Evolutionary conservation across 495 filamentous ascomycete genomes (phyloP).

Genomic region (Neurospora pannonica): DNA sequence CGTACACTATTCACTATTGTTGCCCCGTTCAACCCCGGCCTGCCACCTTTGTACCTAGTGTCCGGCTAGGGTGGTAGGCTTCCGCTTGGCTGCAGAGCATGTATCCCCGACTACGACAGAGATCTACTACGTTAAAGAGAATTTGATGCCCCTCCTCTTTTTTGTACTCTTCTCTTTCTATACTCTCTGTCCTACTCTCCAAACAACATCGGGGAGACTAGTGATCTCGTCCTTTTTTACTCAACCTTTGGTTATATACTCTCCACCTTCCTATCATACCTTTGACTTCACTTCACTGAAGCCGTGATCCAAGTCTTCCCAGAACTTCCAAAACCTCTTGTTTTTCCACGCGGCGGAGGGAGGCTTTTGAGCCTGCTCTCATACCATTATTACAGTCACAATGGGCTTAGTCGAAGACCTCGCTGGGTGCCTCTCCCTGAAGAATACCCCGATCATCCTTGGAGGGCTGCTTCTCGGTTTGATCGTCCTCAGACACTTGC

Average conservation of each 20-base stretch:
- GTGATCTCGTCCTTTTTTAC: background rate
- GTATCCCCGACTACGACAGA: background rate
- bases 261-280: background rate
- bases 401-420: conserved; percentile 34
- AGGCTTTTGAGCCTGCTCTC: background rate
- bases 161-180: background rate
- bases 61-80: background rate
- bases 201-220: background rate
- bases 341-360: background rate
- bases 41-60: background rate
- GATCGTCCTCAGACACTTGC: conserved; percentile 18
- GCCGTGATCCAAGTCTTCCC: background rate
- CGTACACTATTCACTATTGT: background rate
- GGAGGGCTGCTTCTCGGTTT: conserved; percentile 19
- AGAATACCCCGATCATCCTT: conserved; percentile 17
- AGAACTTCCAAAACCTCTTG: background rate
- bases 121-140: background rate
- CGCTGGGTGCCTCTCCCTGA: conserved; percentile 27
- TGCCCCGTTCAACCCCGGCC: background rate
- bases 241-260: background rate
- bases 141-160: background rate
- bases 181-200: background rate
- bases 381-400: conserved; percentile 1
- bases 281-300: background rate
- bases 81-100: background rate